phyloP scores from a whole-genome alignment of 306 rosid genomes.

The Macrotyloma uniflorum region DNA sequence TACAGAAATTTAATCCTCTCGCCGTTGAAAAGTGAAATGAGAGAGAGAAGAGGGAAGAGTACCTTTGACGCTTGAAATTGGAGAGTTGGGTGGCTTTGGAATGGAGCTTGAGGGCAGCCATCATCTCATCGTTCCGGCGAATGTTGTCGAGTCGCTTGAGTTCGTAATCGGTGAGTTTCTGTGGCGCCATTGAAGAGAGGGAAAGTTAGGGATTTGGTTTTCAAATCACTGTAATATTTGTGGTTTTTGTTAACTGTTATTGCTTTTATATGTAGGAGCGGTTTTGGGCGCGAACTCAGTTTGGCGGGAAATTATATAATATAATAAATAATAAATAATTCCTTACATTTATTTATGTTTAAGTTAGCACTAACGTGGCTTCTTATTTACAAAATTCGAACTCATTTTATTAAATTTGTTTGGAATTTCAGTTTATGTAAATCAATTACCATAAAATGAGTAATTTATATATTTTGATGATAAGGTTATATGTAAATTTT shows the following conservation, averaged over 20 bases:
- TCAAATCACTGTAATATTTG: neutral
- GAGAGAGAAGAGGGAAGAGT: neutral
- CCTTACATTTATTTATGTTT: too few species aligned
- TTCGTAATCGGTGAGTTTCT: slow-evolving; percentile 72
- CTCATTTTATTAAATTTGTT: too few species aligned
- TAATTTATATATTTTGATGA: too few species aligned
- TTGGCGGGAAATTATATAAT: slow-evolving; percentile 20
- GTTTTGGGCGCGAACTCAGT: slow-evolving; percentile 2
- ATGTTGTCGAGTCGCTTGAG: slow-evolving; percentile 83
- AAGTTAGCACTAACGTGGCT: too few species aligned
- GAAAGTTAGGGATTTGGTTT: slow-evolving; percentile 23
- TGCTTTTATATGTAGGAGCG: neutral
- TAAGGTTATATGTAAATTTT: too few species aligned
- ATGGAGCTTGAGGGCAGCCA: slow-evolving; percentile 82
- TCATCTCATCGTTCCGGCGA: slow-evolving; percentile 82
- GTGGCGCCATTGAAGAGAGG: slow-evolving; percentile 56
- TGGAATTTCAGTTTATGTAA: too few species aligned
- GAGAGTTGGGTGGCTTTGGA: slow-evolving; percentile 66
- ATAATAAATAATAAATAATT: too few species aligned
- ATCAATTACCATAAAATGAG: too few species aligned
- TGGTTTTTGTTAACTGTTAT: neutral
- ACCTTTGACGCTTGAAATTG: slow-evolving; percentile 82
- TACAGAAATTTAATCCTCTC: neutral
- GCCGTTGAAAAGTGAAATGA: neutral
- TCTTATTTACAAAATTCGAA: too few species aligned